Base-by-base conservation (phyloP, 1,284 basidiomycete species). In the Abortiporus biennis region DNA sequence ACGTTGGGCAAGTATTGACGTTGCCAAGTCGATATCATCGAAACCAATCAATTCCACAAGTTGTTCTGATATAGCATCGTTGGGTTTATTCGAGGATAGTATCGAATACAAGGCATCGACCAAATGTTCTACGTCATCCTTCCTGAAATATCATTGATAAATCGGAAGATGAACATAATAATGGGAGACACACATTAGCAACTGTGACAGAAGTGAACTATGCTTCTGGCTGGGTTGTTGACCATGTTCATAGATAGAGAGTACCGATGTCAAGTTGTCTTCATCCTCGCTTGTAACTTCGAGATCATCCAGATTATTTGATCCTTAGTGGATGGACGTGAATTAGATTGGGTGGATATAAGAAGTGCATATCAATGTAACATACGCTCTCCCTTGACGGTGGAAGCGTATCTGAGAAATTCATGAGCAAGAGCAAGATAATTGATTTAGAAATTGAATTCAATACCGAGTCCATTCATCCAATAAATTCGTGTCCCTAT, bases 1-100 rank as follows among this genome's bases (percentile, higher is more conserved):
- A 24, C 85, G 74, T 39, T 72, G 62, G 16, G 64, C 53, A 5
- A 87, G 55, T 30, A 87, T 69, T 34, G 78, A 70, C 65, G 70
- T 71, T 20, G 74, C 76, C 35, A 82, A 60, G 34, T 91, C 90
- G 25, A 93, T 77, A 22, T 88, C 77, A 48, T 95, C 90, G 55
- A 86, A 92, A 0, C 94, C 94, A 38, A 95, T 64, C n/a, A 87
- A 67, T 49, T 96, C 92, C 2, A 76, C 80, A 1, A 96, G 62
- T 50, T 89, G 83, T 24, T 69, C 75, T 20, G 90, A 89, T 23
- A 94, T 81, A n/a, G 77, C 76, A 35, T 92, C 87, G 49, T 84
- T 64, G 2, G 68, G 59, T 4, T 56, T 56, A 2, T 53, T 36
- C 4, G 67, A 68, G 9, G 59, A 52, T 11, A 72, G 51, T 12